Evolutionary conservation across 768 basidiomycete genomes (phyloP), one percentile per base, ranked within the genome.

Genomic region (Mycena amicta): DNA sequence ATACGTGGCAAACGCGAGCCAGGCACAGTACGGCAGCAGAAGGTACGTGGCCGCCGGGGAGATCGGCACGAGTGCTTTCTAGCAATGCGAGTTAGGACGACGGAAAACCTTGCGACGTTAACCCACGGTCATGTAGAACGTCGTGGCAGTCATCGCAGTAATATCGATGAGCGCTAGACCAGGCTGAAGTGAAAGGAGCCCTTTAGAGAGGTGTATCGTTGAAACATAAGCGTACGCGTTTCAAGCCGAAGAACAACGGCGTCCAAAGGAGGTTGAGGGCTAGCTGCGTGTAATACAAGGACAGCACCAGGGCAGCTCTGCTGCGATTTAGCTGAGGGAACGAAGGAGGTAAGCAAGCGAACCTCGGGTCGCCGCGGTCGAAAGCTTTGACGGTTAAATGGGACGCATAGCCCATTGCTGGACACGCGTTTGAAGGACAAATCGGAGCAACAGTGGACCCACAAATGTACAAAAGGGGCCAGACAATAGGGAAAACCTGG

Each of bases 371-470:
- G 74, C 64, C 8, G 81, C 70, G 13, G 57, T 63, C 86, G 56
- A 86, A 72, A 1, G 82, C 75, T 60, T 79, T 77, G 31, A 82
- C 82, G 3, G 85, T 81, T 26, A 89, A 67, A 68, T 88, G 83
- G 5, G 85, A 86, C 6, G 86, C 86, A 65, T 82, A 88, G 22
- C 88, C 88, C 85, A 89, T 87, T 6, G 77, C 80, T 79, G 33
- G n/a, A n/a, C n/a, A n/a, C n/a, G n/a, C n/a, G n/a, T n/a, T n/a
- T n/a, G n/a, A n/a, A n/a, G n/a, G n/a, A n/a, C n/a, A n/a, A n/a
- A n/a, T n/a, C n/a, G n/a, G n/a, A 59, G 59, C 49, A 59, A 45
- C 37, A 65, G 63, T 13, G 28, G 3, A 39, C 72, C 26, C 50
- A 74, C 74, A 73, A 16, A 77, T 55, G 64, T 83, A 84, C 15